Evolutionary conservation across 306 rosid species (phyloP), one percentile per base, ranked within the genome.

Genomic region (Begonia loranthoides): DNA sequence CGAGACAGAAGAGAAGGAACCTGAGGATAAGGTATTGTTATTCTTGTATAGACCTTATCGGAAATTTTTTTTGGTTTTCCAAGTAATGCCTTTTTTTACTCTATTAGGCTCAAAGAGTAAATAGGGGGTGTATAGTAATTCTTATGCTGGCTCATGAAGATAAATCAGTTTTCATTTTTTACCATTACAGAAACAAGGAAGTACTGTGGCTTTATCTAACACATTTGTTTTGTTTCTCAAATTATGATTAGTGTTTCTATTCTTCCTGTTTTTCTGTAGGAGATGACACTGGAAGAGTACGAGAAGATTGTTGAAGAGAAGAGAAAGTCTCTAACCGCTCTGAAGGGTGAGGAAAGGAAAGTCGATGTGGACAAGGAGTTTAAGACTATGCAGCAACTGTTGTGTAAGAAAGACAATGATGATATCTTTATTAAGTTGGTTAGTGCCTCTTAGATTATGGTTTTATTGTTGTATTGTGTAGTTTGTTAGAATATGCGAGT

Each of bases 1-100:
- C 44, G 93, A 81, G 66, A 46, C 73, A 1, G 87, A 76, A 62
- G 87, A 83, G 68, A 77, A 87, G 61, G 83, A 87, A 66, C 72
- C 78, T 0, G 94, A 87, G 64, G 96, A 87, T 39, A 87, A 83
- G 90, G 96, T 87, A n/a, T n/a, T n/a, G n/a, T n/a, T n/a, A n/a
- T n/a, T 17, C 21, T 1, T 17, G 21, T 17, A 17, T 17, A 17
- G 21, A 17, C 21, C 2, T 17, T 17, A 17, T 48, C 17, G 5
- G 14, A 13, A 47, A 6, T 13, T 47, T 47, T 13, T n/a, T n/a
- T n/a, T n/a, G n/a, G n/a, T n/a, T n/a, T n/a, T n/a, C n/a, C n/a
- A n/a, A n/a, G n/a, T n/a, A n/a, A n/a, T n/a, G n/a, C n/a, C n/a
- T n/a, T n/a, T n/a, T n/a, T n/a, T n/a, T n/a, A n/a, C n/a, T n/a